phyloP scores from a whole-genome alignment of 768 basidiomycete genomes.

The Pilatotrama ljubarskyi region DNA sequence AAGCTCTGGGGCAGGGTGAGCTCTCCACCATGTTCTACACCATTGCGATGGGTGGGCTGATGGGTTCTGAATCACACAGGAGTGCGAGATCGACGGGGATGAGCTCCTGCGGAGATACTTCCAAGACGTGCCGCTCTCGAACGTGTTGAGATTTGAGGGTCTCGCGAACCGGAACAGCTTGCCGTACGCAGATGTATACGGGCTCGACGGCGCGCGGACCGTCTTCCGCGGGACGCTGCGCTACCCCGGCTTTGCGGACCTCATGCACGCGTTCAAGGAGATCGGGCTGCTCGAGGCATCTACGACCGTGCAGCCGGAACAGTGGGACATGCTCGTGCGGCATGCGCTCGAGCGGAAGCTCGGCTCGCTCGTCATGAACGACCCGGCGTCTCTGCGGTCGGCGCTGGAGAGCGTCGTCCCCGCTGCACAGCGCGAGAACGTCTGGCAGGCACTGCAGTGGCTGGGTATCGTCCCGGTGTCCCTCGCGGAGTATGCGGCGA shows the following conservation, averaged over 20 bases:
- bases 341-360: constrained; percentile 34
- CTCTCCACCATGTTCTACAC: constrained; percentile 6
- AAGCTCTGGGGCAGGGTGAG: constrained; percentile 58
- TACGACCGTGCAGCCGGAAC: constrained; percentile 36
- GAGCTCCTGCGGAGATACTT: constrained; percentile 60
- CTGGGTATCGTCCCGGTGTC: constrained; percentile 36
- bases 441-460: constrained; percentile 51
- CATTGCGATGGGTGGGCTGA: not conserved
- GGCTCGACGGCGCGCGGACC: constrained; percentile 56
- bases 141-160: constrained; percentile 72
- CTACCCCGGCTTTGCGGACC: constrained; percentile 80
- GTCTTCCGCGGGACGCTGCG: constrained; percentile 85
- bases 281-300: constrained; percentile 65
- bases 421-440: constrained; percentile 18
- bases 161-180: constrained; percentile 85
- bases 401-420: constrained; percentile 33
- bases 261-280: constrained; percentile 71
- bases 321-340: constrained; percentile 42
- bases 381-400: constrained; percentile 35
- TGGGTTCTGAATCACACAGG: constrained; percentile 33
- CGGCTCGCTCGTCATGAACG: constrained; percentile 30
- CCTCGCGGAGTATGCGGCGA: constrained; percentile 18
- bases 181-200: constrained; percentile 66
- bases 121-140: constrained; percentile 63
- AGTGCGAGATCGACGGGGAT: constrained; percentile 49